phyloP scores from a whole-genome alignment of 495 filamentous ascomycete species.

The Aspergillus ellipticus region DNA sequence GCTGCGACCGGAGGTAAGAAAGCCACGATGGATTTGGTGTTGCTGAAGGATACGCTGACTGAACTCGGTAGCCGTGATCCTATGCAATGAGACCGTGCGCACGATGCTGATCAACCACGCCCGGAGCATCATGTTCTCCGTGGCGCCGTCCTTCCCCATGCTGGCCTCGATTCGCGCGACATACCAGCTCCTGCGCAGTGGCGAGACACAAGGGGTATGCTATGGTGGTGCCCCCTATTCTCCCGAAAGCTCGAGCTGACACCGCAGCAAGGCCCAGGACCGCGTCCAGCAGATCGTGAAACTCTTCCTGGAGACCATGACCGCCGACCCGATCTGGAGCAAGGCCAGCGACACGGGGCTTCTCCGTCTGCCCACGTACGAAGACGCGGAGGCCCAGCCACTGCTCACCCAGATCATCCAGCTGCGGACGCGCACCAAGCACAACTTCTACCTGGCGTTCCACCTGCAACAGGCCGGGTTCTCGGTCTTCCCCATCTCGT shows the following conservation, averaged over 20 bases:
- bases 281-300: slow-evolving; percentile 38
- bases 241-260: no score
- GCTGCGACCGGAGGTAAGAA: slow-evolving; percentile 66
- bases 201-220: slow-evolving; percentile 38
- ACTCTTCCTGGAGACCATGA: slow-evolving; percentile 16
- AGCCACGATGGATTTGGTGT: background rate
- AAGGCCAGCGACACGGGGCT: background rate
- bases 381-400: background rate
- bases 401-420: background rate
- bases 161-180: slow-evolving; percentile 43
- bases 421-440: background rate
- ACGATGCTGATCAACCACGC: slow-evolving; percentile 46
- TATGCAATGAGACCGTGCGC: slow-evolving; percentile 38
- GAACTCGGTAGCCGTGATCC: slow-evolving; percentile 34
- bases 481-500: slow-evolving; percentile 42
- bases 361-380: background rate
- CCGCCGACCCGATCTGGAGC: background rate
- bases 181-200: slow-evolving; percentile 39
- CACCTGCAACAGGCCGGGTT: slow-evolving; percentile 30
- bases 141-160: slow-evolving; percentile 45
- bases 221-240: no score
- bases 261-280: no score
- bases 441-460: slow-evolving; percentile 31
- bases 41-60: background rate
- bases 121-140: slow-evolving; percentile 45